Evolutionary conservation across 2,329 filamentous ascomycete genomes (phyloP).

Genomic region (Talaromyces sp.): DNA sequence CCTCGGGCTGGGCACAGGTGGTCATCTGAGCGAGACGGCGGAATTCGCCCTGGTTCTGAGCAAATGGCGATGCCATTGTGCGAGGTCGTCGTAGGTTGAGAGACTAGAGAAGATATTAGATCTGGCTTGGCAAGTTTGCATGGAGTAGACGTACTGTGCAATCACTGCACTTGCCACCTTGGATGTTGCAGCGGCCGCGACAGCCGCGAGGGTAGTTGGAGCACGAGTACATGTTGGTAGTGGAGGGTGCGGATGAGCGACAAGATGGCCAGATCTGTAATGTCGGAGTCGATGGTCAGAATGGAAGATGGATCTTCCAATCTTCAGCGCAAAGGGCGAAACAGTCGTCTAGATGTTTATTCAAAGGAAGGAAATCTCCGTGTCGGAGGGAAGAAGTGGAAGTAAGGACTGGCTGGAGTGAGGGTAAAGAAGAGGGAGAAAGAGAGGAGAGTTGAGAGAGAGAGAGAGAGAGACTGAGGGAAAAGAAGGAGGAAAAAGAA

Average conservation of each 20-base stretch:
- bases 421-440: slow-evolving; percentile 13
- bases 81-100: slow-evolving; percentile 19
- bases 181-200: slow-evolving; percentile 44
- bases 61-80: slow-evolving; percentile 16
- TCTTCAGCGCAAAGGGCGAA: background rate
- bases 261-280: slow-evolving; percentile 12
- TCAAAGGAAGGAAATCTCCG: slow-evolving; percentile 16
- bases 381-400: slow-evolving; percentile 4
- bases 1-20: slow-evolving; percentile 11
- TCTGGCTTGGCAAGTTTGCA: background rate
- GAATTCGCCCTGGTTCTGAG: slow-evolving; percentile 18
- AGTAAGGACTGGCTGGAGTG: slow-evolving; percentile 3
- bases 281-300: background rate
- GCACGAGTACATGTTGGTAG: slow-evolving; percentile 43
- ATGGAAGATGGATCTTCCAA: background rate
- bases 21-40: slow-evolving; percentile 14
- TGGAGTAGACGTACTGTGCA: slow-evolving; percentile 39
- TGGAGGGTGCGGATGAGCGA: background rate
- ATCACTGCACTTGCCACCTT: slow-evolving; percentile 43
- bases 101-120: slow-evolving; percentile 1
- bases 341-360: slow-evolving; percentile 11
- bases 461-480: slow-evolving; percentile 17
- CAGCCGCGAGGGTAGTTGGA: slow-evolving; percentile 47
- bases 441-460: slow-evolving; percentile 11
- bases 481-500: slow-evolving; percentile 17